Base-by-base conservation (phyloP, 2,329 filamentous ascomycete species). In the Cercospora sp. region DNA sequence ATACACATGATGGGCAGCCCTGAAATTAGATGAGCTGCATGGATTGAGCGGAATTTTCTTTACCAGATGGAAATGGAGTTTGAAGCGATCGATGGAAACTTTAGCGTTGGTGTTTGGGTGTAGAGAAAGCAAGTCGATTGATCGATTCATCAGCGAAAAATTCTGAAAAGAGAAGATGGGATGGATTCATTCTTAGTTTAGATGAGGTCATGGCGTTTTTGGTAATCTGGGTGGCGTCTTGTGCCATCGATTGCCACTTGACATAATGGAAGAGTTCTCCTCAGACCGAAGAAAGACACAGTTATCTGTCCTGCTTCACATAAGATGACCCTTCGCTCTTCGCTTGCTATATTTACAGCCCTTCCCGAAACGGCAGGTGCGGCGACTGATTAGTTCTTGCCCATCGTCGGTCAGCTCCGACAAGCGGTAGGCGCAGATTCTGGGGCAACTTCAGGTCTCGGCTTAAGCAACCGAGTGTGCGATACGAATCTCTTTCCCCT, bases 51-150 rank as follows among this genome's bases (percentile, higher is more conserved):
- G 18, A 30, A 6, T 28, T 53, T 26, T 13, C 8, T 31, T 13
- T 36, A 13, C 30, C 3, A 9, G 16, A 28, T 55, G 23, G 48
- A 16, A 6, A n/a, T 28, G 48, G 5, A 16, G 12, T 26, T 23
- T 16, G 1, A 16, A 40, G 33, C 33, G 33, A 26, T 28, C n/a
- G 16, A 26, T 30, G 31, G 26, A 28, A 26, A 51, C 12, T 42
- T 67, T 68, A 68, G 66, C 66, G 66, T 53, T 57, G 66, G 66
- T 60, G 66, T 65, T 68, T 63, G 59, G 66, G 59, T 62, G 58
- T 60, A 63, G 18, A 60, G 36, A 42, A 64, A 58, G 36, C 36
- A 42, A n/a, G 62, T 58, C 28, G 18, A n/a, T 55, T 30, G 16
- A 40, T 40, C 31, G 31, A 36, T 36, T 16, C 36, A 40, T n/a